These are phyloP conservation scores for Candida oleophila DNA, from an alignment of 805 yeast genomes.

Conservation along the genomic window DNA sequence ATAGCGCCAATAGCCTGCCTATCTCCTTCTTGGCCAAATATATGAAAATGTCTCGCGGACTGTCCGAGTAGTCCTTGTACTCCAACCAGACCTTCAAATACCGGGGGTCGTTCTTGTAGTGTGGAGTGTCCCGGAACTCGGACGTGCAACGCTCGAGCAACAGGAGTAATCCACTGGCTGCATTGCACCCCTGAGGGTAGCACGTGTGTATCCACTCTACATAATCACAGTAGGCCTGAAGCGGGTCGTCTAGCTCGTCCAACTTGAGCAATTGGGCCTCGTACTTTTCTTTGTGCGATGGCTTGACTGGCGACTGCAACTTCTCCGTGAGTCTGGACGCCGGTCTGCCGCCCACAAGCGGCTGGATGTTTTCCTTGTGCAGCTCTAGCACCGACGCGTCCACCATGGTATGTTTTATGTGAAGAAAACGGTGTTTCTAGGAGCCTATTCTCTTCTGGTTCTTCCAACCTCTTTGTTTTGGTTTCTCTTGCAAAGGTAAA, in stretches of 20 bases:
- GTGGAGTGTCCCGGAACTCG: constrained; percentile 58
- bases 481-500: no score
- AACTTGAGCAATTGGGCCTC: constrained; percentile 50
- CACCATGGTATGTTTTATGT: not conserved
- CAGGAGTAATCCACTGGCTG: constrained; percentile 63
- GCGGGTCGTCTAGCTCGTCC: constrained; percentile 78
- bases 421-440: no score
- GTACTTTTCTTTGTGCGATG: constrained; percentile 41
- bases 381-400: constrained; percentile 23
- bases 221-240: constrained; percentile 73
- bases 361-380: constrained; percentile 77
- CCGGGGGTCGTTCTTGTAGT: constrained; percentile 80
- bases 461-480: not conserved
- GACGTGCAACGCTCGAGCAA: constrained; percentile 72
- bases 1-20: constrained; percentile 64
- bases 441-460: no score
- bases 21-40: constrained; percentile 71
- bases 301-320: constrained; percentile 19
- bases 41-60: constrained; percentile 68
- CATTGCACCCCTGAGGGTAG: constrained; percentile 60
- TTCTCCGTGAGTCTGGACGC: constrained; percentile 54
- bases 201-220: constrained; percentile 67
- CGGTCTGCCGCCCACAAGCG: constrained; percentile 66
- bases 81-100: constrained; percentile 80
- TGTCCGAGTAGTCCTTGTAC: constrained; percentile 65